A percentile compares a stretch with the other conserved stretches of the same genome.
Conservation (phyloP, 768 basidiomycete genomes). For the Leccinum sublutescens region DNA sequence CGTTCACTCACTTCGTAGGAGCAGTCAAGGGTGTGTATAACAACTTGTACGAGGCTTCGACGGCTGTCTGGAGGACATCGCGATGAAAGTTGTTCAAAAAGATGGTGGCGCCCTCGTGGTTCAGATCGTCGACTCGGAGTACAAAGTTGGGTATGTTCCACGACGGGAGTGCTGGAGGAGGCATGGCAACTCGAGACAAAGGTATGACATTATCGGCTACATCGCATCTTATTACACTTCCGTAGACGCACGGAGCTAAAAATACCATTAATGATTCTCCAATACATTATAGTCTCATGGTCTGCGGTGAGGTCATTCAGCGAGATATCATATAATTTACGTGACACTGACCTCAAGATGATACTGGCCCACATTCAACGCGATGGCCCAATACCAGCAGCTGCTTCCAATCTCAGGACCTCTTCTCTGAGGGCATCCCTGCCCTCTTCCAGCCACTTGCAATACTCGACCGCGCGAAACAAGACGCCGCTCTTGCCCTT, state of each 20-base stretch:
- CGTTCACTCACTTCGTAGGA: slow-evolving; percentile 46
- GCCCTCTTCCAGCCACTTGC: slow-evolving; percentile 83
- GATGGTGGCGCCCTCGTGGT: slow-evolving; percentile 53
- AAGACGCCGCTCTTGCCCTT: slow-evolving; percentile 91
- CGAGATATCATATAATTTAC: not conserved
- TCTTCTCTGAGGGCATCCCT: slow-evolving; percentile 68
- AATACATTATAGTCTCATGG: not conserved
- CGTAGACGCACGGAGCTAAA: slow-evolving; percentile 1
- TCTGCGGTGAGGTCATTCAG: slow-evolving; percentile 2
- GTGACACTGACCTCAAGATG: slow-evolving; percentile 16
- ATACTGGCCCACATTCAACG: slow-evolving; percentile 1
- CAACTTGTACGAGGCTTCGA: slow-evolving; percentile 39
- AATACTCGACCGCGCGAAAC: slow-evolving; percentile 84
- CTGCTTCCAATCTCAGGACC: slow-evolving; percentile 63
- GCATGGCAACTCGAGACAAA: slow-evolving; percentile 17
- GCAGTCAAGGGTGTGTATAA: slow-evolving; percentile 44
- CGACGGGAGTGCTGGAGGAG: slow-evolving; percentile 25
- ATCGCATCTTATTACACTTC: slow-evolving; percentile 1
- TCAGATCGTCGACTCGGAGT: slow-evolving; percentile 56
- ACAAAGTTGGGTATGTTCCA: slow-evolving; percentile 59
- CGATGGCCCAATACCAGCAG: slow-evolving; percentile 48
- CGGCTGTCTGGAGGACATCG: slow-evolving; percentile 37
- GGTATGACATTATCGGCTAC: slow-evolving; percentile 4
- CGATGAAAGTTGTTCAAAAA: slow-evolving; percentile 54
- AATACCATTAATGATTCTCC: slow-evolving; percentile 8